phyloP scores from a whole-genome alignment of 192 early-diverging fungal genomes.

The Entomortierella beljakovae region DNA sequence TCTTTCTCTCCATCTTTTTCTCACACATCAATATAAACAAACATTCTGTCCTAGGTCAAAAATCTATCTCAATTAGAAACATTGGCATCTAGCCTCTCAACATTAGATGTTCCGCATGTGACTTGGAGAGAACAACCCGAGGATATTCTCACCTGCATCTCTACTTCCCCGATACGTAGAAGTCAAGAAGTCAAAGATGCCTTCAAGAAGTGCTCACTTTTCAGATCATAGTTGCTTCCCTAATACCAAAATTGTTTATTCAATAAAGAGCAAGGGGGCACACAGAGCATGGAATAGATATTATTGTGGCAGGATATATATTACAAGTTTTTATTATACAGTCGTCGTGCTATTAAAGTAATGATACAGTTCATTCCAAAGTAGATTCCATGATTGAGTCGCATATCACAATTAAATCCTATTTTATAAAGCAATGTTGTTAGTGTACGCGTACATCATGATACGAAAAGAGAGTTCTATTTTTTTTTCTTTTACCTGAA shows the following conservation, averaged over 20 bases:
- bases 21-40: neutral
- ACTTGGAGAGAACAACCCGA: constrained; percentile 85
- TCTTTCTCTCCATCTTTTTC: neutral
- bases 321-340: too few relatives aligned
- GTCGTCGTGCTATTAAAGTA: too few relatives aligned
- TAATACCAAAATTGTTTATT: too few relatives aligned
- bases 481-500: constrained; percentile 8
- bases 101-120: constrained; percentile 67
- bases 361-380: neutral
- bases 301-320: too few relatives aligned
- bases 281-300: too few relatives aligned
- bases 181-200: constrained; percentile 56
- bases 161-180: constrained; percentile 74
- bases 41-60: constrained; percentile 72
- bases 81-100: constrained; percentile 64
- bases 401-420: constrained; percentile 32
- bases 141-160: constrained; percentile 77
- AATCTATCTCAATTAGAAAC: constrained; percentile 71
- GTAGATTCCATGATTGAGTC: constrained; percentile 14
- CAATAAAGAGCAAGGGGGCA: too few relatives aligned
- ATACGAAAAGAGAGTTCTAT: too few relatives aligned
- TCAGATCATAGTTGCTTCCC: constrained; percentile 11
- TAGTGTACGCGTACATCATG: too few relatives aligned
- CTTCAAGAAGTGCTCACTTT: constrained; percentile 60
- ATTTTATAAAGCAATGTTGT: neutral